Evolutionary conservation across 805 yeast genomes (phyloP), one percentile per base, ranked within the genome.

Genomic region (Teunomyces barrocoloradensis): DNA sequence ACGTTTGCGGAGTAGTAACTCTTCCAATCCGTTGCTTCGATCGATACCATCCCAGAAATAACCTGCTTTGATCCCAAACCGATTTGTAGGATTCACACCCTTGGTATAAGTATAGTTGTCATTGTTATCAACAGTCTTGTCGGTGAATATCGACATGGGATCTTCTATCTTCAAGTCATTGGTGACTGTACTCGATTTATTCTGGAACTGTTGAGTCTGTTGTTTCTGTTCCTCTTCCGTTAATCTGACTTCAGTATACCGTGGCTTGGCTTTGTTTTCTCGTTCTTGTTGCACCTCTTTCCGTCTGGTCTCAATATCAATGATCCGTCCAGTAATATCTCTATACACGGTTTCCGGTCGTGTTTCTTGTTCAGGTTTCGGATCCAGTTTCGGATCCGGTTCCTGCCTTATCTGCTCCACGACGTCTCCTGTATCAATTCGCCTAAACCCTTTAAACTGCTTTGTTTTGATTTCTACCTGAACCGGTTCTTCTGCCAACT

Each of bases 11-110:
- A 87, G 74, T 74, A 87, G 77, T 46, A 76, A 70, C 42, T 68
- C 71, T 60, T 91, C 98, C 65, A 87, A 91, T 3, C 96, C 97
- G 60, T 85, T 91, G 0, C 95, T 82, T 49, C 98, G 69, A 65
- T 89, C 91, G 1, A 91, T 83, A 0, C 97, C 97, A 64, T 88
- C 96, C 98, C 98, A 91, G 48, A 88, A 72, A 53, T 73, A 71
- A 0, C 97, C 97, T 0, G 97, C 96, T 4, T 69, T 66, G 11
- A 91, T 82, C 2, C 77, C 77, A 64, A 88, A 91, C 48, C 98
- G 69, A 60, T 91, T 91, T 17, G 79, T 79, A 0, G 88, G 81
- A 46, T 65, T 79, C 0, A 73, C 53, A 0, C 84, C 84, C 25
- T 66, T 57, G 17, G 45, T 61, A 55, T 84, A 89, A 1, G 42